phyloP scores from a whole-genome alignment of 306 rosid species.

The Lathyrus aphaca region DNA sequence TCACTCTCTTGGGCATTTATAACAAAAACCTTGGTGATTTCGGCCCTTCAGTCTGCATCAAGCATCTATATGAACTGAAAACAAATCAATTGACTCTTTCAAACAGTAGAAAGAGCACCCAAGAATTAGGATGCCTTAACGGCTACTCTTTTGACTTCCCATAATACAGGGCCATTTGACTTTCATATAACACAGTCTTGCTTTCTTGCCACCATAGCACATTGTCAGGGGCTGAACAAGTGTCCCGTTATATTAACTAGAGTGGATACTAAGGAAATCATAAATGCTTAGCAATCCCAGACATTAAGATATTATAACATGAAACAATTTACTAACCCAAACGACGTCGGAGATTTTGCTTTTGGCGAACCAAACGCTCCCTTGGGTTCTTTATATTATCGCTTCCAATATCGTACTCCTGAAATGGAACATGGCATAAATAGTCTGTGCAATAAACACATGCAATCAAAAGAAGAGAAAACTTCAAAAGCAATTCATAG shows the following conservation, averaged over 20 bases:
- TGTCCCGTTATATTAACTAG: slow-evolving; percentile 24
- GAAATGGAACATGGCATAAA: slow-evolving; percentile 44
- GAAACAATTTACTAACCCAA: slow-evolving; percentile 58
- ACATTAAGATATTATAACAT: slow-evolving; percentile 15
- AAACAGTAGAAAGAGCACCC: slow-evolving; percentile 20
- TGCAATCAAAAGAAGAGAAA: slow-evolving; percentile 20
- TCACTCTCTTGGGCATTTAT: not conserved
- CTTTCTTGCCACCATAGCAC: slow-evolving; percentile 22
- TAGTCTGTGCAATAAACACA: slow-evolving; percentile 1
- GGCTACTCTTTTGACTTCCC: not conserved
- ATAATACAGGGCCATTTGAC: slow-evolving; percentile 21
- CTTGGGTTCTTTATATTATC: slow-evolving; percentile 76
- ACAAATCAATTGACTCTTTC: slow-evolving; percentile 23
- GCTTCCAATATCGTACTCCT: slow-evolving; percentile 84
- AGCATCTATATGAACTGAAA: not conserved
- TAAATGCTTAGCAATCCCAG: slow-evolving; percentile 24
- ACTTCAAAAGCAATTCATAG: slow-evolving; percentile 12
- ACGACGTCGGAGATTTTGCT: slow-evolving; percentile 89
- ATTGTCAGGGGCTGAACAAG: slow-evolving; percentile 23
- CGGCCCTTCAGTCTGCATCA: not conserved
- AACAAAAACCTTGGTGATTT: not conserved
- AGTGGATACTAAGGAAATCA: slow-evolving; percentile 5
- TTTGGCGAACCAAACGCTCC: slow-evolving; percentile 93
- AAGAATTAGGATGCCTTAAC: slow-evolving; percentile 1
- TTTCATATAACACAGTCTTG: slow-evolving; percentile 5